Percentiles rank a stretch among this genome's conserved stretches.
Evolutionary conservation across 1,284 basidiomycete species (phyloP).

Genomic region (Leccinum idahoense): DNA sequence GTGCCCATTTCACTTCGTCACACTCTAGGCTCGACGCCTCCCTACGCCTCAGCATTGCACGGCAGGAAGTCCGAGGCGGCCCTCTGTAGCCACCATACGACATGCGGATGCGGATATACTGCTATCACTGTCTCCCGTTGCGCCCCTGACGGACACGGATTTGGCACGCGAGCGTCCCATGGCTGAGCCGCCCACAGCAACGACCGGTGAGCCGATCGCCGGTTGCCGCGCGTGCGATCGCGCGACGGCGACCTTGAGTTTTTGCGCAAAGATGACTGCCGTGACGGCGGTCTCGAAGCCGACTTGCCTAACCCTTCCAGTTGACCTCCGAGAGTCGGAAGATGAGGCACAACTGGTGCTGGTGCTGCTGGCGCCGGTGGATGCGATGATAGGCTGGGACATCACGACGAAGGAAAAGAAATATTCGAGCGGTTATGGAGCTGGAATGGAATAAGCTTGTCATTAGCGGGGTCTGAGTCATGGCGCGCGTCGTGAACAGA

Average conservation of each 20-base stretch:
- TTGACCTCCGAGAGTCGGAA: not conserved
- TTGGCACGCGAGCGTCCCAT: conserved; percentile 2
- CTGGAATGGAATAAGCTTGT: not conserved
- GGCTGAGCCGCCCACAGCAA: not conserved
- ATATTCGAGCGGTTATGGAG: not conserved
- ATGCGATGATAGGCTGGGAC: conserved; percentile 3
- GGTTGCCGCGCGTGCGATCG: conserved; percentile 4
- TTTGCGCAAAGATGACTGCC: conserved; percentile 20
- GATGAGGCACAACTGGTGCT: not conserved
- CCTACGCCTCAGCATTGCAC: not conserved
- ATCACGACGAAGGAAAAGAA: not conserved
- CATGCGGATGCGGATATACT: not conserved
- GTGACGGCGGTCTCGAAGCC: conserved; percentile 24
- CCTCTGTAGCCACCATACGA: conserved; percentile 1
- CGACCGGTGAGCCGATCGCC: not conserved
- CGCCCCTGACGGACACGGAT: conserved; percentile 2
- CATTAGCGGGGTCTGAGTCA: conserved; percentile 7
- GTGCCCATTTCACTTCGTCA: not conserved
- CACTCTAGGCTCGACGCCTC: not conserved
- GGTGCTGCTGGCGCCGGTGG: not conserved
- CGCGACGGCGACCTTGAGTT: conserved; percentile 21
- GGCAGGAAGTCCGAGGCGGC: not conserved
- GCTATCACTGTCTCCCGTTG: not conserved
- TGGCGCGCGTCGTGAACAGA: not conserved
- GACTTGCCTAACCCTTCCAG: conserved; percentile 9